phyloP scores from a whole-genome alignment of 1,139 yeast species.

The Nakaseomyces uthaithaninus region DNA sequence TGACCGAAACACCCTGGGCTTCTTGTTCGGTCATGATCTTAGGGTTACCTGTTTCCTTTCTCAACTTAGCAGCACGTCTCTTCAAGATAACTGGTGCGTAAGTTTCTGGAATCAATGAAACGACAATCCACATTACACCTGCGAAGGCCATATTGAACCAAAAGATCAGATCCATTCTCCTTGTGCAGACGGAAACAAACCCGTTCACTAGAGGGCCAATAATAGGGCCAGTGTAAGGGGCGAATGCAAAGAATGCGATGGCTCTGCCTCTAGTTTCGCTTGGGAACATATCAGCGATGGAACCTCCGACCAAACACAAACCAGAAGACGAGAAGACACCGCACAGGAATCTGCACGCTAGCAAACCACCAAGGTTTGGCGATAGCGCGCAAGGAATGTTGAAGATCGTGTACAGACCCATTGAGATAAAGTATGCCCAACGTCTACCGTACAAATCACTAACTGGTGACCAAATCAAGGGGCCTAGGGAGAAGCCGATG shows the following conservation, averaged over 20 bases:
- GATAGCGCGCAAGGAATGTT: conserved; percentile 86
- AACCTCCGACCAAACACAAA: conserved; percentile 79
- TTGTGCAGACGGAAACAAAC: conserved; percentile 63
- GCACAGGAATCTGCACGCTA: conserved; percentile 75
- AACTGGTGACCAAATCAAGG: conserved; percentile 82
- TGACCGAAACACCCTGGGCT: conserved; percentile 58
- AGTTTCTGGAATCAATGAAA: conserved; percentile 70
- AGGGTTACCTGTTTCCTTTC: conserved; percentile 72
- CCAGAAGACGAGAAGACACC: conserved; percentile 86
- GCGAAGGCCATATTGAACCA: conserved; percentile 94
- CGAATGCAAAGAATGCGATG: conserved; percentile 83
- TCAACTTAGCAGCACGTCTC: conserved; percentile 55
- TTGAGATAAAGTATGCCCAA: conserved; percentile 71
- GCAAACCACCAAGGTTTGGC: conserved; percentile 70
- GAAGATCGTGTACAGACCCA: conserved; percentile 65
- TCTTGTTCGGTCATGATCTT: conserved; percentile 91
- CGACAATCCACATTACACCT: conserved; percentile 67
- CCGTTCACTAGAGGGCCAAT: conserved; percentile 88
- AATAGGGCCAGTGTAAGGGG: conserved; percentile 91
- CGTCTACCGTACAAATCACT: conserved; percentile 82
- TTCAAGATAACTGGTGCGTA: conserved; percentile 83
- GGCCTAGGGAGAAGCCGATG: conserved; percentile 80
- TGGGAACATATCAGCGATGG: conserved; percentile 79
- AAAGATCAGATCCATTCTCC: conserved; percentile 59
- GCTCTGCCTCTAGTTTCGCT: conserved; percentile 78